phyloP scores from a whole-genome alignment of 2,329 filamentous ascomycete genomes.

The Fusarium annulatum region DNA sequence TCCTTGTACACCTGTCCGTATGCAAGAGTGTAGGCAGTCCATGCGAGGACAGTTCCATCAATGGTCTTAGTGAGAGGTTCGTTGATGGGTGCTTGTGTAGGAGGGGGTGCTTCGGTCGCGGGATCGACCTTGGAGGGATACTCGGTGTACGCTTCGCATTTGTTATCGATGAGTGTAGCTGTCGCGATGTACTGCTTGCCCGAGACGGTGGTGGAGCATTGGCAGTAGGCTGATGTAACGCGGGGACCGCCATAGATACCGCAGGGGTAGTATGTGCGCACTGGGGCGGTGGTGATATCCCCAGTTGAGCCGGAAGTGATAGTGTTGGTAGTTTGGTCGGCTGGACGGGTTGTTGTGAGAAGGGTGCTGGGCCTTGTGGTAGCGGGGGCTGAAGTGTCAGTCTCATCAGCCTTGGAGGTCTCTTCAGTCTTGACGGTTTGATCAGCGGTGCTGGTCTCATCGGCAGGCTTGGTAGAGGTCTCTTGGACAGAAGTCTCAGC shows the following conservation, averaged over 20 bases:
- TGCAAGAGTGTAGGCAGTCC: neutral
- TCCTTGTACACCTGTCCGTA: neutral
- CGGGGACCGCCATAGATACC: neutral
- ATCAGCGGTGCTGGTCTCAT: neutral
- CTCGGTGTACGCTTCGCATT: neutral
- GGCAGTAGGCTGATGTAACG: neutral
- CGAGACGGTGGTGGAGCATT: neutral
- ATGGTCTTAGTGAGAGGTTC: slow-evolving; percentile 4
- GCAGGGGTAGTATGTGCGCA: slow-evolving; percentile 9
- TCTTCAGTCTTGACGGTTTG: neutral
- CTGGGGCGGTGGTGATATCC: neutral
- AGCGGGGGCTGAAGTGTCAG: neutral
- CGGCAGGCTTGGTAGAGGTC: neutral
- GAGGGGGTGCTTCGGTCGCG: neutral
- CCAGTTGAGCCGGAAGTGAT: neutral
- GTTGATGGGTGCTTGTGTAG: slow-evolving; percentile 2
- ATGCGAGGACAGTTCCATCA: slow-evolving; percentile 4
- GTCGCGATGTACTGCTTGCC: slow-evolving; percentile 9
- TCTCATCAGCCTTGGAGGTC: neutral
- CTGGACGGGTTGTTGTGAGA: neutral
- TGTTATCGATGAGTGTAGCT: neutral
- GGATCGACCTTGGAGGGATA: slow-evolving; percentile 4
- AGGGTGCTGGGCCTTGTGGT: neutral
- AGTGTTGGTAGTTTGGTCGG: neutral
- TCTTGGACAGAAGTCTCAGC: neutral